phyloP scores from a whole-genome alignment of 768 basidiomycete species.

The Serendipita indica region DNA sequence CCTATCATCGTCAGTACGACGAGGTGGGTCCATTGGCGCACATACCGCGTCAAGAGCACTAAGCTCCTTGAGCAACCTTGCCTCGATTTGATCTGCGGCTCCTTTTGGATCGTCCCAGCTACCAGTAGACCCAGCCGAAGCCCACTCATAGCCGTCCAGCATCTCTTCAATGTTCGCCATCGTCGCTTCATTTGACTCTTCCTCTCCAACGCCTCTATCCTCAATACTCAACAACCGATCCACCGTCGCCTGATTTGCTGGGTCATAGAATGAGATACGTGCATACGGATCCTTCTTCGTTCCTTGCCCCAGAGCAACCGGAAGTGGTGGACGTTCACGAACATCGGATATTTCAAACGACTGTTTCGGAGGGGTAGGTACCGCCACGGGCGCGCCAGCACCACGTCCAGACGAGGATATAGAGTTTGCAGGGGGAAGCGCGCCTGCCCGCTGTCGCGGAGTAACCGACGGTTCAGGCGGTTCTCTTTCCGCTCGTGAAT shows the following conservation, averaged over 20 bases:
- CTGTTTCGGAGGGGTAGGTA: background rate
- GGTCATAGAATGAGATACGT: slow-evolving; percentile 72
- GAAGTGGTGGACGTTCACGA: slow-evolving; percentile 1
- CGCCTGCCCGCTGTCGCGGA: background rate
- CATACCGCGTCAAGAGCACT: slow-evolving; percentile 82
- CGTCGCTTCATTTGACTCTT: slow-evolving; percentile 65
- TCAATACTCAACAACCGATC: slow-evolving; percentile 42
- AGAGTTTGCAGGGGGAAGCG: background rate
- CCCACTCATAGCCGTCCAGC: slow-evolving; percentile 98
- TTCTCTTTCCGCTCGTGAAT: slow-evolving; percentile 1
- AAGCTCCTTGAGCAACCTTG: slow-evolving; percentile 74
- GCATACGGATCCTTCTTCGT: slow-evolving; percentile 35
- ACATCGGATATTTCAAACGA: background rate
- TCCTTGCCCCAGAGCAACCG: slow-evolving; percentile 3
- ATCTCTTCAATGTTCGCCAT: slow-evolving; percentile 93
- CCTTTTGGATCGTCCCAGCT: slow-evolving; percentile 18
- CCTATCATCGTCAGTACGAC: slow-evolving; percentile 32
- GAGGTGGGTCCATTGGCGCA: background rate
- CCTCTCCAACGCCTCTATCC: slow-evolving; percentile 28
- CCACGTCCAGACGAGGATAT: no score
- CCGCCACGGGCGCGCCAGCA: background rate
- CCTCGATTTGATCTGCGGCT: slow-evolving; percentile 84
- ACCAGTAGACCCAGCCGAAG: slow-evolving; percentile 19
- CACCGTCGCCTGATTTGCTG: slow-evolving; percentile 54
- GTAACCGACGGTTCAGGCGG: background rate